Evolutionary conservation across 495 filamentous ascomycete species (phyloP).

Genomic region (Neurospora intermedia): DNA sequence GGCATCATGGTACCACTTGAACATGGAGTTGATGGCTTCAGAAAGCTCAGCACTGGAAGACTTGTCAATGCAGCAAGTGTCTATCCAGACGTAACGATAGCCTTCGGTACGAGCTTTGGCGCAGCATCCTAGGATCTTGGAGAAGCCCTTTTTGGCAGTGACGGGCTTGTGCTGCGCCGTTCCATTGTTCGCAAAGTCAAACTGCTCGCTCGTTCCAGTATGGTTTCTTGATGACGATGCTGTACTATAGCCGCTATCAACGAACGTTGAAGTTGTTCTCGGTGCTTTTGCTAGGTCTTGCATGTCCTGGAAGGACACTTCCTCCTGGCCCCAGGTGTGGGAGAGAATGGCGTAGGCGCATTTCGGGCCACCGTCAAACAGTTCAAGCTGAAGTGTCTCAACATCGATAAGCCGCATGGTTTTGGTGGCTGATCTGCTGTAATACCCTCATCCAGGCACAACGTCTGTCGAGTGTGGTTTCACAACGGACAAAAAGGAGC

Average conservation of each 20-base stretch:
- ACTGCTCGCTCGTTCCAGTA: not conserved
- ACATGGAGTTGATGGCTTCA: constrained; percentile 15
- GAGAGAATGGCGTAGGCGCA: constrained; percentile 22
- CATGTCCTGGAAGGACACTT: constrained; percentile 18
- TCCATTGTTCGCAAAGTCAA: not conserved
- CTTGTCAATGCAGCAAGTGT: constrained; percentile 35
- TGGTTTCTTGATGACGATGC: not conserved
- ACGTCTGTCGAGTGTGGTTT: not conserved
- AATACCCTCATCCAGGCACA: not conserved
- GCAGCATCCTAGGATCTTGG: constrained; percentile 7
- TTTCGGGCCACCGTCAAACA: constrained; percentile 8
- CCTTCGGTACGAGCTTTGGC: constrained; percentile 2
- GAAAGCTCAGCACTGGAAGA: constrained; percentile 19
- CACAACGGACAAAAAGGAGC: not conserved
- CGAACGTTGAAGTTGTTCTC: not conserved
- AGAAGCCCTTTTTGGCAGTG: constrained; percentile 1
- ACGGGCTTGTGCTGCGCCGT: not conserved
- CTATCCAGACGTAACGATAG: constrained; percentile 28
- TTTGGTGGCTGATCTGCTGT: not conserved
- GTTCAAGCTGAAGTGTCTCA: constrained; percentile 11
- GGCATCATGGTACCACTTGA: constrained; percentile 17
- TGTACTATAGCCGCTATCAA: not conserved
- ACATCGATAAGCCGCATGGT: constrained; percentile 21
- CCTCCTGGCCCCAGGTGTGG: constrained; percentile 20
- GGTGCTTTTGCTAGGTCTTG: not conserved